A percentile compares a stretch with the other conserved stretches of the same genome.
These are phyloP conservation scores for Mycena rosella DNA, from an alignment of 768 basidiomycete genomes.

Conservation along the genomic window DNA sequence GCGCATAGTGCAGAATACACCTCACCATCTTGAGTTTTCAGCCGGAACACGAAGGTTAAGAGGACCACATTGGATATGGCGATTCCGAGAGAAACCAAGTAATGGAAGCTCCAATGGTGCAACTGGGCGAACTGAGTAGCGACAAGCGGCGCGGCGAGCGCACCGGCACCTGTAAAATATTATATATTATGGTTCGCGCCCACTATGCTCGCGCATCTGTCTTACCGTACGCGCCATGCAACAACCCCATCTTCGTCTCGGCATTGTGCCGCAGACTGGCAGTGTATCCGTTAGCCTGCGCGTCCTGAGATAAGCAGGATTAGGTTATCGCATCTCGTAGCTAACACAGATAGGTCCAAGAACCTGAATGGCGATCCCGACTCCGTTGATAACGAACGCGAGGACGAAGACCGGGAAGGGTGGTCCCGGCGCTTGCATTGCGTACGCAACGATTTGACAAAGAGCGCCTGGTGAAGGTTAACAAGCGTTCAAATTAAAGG, in stretches of 20 bases:
- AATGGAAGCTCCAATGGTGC: constrained; percentile 82
- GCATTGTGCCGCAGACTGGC: constrained; percentile 68
- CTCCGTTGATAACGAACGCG: constrained; percentile 57
- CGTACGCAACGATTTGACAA: constrained; percentile 66
- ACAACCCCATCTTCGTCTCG: constrained; percentile 75
- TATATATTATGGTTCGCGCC: constrained; percentile 1
- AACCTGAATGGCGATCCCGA: constrained; percentile 59
- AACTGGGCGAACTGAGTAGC: constrained; percentile 72
- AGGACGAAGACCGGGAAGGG: constrained; percentile 76
- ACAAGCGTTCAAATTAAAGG: not conserved
- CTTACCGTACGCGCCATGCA: constrained; percentile 75
- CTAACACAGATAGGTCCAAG: too few species aligned
- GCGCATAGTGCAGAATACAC: not conserved
- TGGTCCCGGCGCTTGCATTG: constrained; percentile 65
- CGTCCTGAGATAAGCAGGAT: constrained; percentile 59
- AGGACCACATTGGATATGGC: constrained; percentile 67
- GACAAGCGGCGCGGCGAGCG: constrained; percentile 77
- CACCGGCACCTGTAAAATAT: constrained; percentile 68
- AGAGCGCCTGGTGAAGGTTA: constrained; percentile 57
- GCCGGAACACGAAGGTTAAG: constrained; percentile 71
- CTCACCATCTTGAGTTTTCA: constrained; percentile 77
- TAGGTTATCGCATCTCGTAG: too few species aligned
- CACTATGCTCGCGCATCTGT: not conserved
- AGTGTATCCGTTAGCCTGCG: constrained; percentile 80
- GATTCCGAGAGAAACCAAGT: constrained; percentile 76